Evolutionary conservation across 2,329 filamentous ascomycete species (phyloP).

Genomic region (Tolypocladium ovalisporum): DNA sequence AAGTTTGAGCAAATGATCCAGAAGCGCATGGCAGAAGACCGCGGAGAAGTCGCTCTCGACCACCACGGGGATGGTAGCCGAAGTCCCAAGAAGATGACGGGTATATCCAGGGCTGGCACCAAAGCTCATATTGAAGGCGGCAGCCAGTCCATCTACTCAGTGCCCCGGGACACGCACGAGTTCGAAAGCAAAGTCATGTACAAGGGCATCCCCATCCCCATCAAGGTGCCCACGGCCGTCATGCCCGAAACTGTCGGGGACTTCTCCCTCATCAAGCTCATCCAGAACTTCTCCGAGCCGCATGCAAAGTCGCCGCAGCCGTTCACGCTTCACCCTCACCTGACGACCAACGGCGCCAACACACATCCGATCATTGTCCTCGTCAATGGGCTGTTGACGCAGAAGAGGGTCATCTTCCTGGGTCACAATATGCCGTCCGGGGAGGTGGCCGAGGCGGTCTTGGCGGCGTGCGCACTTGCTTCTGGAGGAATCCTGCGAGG

Average conservation of each 20-base stretch:
- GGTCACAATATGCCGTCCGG: conserved; percentile 92
- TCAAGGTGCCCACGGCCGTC: conserved; percentile 89
- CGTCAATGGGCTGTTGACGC: conserved; percentile 86
- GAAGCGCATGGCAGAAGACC: conserved; percentile 62
- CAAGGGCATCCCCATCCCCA: conserved; percentile 90
- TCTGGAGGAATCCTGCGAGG: conserved; percentile 87
- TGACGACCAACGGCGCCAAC: conserved; percentile 80
- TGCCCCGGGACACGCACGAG: conserved; percentile 92
- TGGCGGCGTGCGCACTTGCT: conserved; percentile 89
- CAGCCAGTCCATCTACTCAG: conserved; percentile 50
- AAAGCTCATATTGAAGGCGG: conserved; percentile 50
- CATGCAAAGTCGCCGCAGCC: conserved; percentile 76
- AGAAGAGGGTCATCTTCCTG: conserved; percentile 92
- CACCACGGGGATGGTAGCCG: conserved; percentile 28
- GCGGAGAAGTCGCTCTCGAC: conserved; percentile 30
- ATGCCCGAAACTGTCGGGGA: conserved; percentile 95
- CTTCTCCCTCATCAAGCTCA: conserved; percentile 94
- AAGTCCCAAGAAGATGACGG: conserved; percentile 34
- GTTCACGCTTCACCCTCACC: conserved; percentile 78
- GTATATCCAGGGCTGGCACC: conserved; percentile 49
- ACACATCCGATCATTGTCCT: conserved; percentile 95
- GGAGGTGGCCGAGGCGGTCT: conserved; percentile 93
- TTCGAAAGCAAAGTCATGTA: conserved; percentile 94
- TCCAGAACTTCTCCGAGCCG: conserved; percentile 80
- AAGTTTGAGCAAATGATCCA: conserved; percentile 95